Conservation (phyloP, 805 yeast species). For the Wickerhamiella hasegawae region DNA sequence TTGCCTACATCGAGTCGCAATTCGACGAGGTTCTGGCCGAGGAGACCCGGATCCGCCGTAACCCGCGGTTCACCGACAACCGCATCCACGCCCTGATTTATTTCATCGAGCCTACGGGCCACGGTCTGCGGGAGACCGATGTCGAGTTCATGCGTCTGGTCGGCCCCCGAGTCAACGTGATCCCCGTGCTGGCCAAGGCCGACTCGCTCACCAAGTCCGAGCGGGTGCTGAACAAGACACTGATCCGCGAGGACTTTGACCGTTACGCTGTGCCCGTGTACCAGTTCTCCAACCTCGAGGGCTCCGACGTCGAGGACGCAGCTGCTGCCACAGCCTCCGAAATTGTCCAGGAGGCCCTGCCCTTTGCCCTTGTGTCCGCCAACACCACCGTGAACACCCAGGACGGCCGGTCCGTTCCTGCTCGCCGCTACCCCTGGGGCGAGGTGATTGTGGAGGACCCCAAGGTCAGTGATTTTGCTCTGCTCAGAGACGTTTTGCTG, state of each 20-base stretch:
- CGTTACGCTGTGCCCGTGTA: constrained; percentile 55
- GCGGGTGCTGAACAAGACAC: constrained; percentile 51
- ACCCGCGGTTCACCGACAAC: constrained; percentile 53
- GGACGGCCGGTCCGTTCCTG: constrained; percentile 25
- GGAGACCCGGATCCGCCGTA: constrained; percentile 58
- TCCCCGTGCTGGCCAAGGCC: constrained; percentile 75
- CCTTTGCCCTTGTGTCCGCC: constrained; percentile 48
- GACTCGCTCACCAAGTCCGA: constrained; percentile 75
- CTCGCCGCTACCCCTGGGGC: constrained; percentile 50
- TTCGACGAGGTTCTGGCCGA: constrained; percentile 59
- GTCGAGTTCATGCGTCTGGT: constrained; percentile 63
- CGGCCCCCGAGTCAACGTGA: constrained; percentile 65
- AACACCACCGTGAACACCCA: constrained; percentile 15
- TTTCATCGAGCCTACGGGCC: constrained; percentile 49
- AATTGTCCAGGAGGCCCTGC: constrained; percentile 39
- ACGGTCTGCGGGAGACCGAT: constrained; percentile 50
- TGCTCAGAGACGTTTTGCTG: constrained; percentile 61
- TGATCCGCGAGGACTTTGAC: constrained; percentile 63
- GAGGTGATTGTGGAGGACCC: constrained; percentile 47
- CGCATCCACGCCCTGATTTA: constrained; percentile 68
- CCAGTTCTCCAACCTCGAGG: constrained; percentile 50
- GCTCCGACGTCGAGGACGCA: constrained; percentile 42
- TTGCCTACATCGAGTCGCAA: constrained; percentile 49
- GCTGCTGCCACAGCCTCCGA: constrained; percentile 31
- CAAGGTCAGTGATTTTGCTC: constrained; percentile 62